Conservation (phyloP, 495 filamentous ascomycete genomes). For the Penicillium nucicola region DNA sequence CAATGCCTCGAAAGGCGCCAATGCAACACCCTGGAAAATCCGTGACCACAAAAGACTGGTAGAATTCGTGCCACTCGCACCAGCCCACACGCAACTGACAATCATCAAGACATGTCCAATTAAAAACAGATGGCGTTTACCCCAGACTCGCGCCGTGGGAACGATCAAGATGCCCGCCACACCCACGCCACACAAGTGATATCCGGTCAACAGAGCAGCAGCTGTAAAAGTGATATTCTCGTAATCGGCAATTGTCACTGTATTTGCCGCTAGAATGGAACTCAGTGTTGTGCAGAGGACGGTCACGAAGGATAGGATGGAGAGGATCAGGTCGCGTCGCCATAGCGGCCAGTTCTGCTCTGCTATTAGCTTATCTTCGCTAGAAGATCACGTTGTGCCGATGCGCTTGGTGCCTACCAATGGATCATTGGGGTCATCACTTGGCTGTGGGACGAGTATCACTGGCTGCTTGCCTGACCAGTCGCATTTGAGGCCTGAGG, state of each 20-base stretch:
- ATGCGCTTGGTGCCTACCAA: conserved; percentile 41
- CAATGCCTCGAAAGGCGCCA: conserved; percentile 73
- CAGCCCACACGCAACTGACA: conserved; percentile 72
- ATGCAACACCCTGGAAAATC: conserved; percentile 70
- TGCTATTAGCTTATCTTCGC: conserved; percentile 3
- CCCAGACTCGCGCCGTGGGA: conserved; percentile 84
- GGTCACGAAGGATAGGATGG: conserved; percentile 71
- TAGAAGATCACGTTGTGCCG: neutral
- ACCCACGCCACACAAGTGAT: conserved; percentile 80
- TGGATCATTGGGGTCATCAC: conserved; percentile 77
- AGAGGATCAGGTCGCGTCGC: conserved; percentile 78
- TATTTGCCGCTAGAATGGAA: conserved; percentile 85
- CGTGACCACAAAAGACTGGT: conserved; percentile 70
- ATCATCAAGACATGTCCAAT: conserved; percentile 74
- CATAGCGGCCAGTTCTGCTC: conserved; percentile 86
- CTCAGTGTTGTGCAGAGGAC: conserved; percentile 78
- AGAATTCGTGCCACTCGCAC: conserved; percentile 63
- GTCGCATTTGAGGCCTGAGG: conserved; percentile 67
- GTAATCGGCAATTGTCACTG: conserved; percentile 62
- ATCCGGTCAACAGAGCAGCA: conserved; percentile 81
- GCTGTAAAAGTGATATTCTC: conserved; percentile 61
- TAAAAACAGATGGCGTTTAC: conserved; percentile 84
- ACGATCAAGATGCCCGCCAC: conserved; percentile 79
- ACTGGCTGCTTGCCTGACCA: conserved; percentile 61
- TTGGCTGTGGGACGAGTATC: conserved; percentile 76